phyloP scores from a whole-genome alignment of 768 basidiomycete genomes.

The Calocybe indica region DNA sequence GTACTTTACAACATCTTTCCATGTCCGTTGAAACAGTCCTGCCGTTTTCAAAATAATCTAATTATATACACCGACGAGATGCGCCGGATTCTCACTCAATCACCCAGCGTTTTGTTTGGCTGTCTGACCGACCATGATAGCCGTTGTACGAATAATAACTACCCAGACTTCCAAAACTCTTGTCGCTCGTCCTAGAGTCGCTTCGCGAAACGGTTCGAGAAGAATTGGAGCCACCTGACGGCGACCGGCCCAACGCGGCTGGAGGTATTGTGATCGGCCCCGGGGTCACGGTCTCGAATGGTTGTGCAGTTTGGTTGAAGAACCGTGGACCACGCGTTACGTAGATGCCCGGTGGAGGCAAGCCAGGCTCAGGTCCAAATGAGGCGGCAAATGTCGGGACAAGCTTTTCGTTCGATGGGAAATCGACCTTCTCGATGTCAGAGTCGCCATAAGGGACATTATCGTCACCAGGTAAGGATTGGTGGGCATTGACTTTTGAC shows the following conservation, averaged over 20 bases:
- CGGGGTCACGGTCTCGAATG: slow-evolving; percentile 28
- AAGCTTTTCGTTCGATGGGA: slow-evolving; percentile 46
- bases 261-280: slow-evolving; percentile 24
- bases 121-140: slow-evolving; percentile 23
- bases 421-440: slow-evolving; percentile 54
- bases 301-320: slow-evolving; percentile 32
- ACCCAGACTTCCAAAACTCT: slow-evolving; percentile 30
- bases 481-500: slow-evolving; percentile 46
- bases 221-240: slow-evolving; percentile 24
- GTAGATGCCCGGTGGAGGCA: slow-evolving; percentile 31
- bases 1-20: slow-evolving; percentile 2
- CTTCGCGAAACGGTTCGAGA: slow-evolving; percentile 23
- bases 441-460: slow-evolving; percentile 28
- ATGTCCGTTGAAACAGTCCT: slow-evolving; percentile 2
- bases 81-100: slow-evolving; percentile 39
- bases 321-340: slow-evolving; percentile 41
- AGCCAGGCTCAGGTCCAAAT: slow-evolving; percentile 27
- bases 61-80: slow-evolving; percentile 2
- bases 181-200: slow-evolving; percentile 32
- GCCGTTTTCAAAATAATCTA: neutral
- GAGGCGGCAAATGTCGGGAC: slow-evolving; percentile 49
- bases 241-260: slow-evolving; percentile 23
- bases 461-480: slow-evolving; percentile 35
- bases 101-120: slow-evolving; percentile 43
- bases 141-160: slow-evolving; percentile 27